These are phyloP conservation scores for Pleurotus djamor DNA, from an alignment of 768 basidiomycete species.

Conservation along the genomic window DNA sequence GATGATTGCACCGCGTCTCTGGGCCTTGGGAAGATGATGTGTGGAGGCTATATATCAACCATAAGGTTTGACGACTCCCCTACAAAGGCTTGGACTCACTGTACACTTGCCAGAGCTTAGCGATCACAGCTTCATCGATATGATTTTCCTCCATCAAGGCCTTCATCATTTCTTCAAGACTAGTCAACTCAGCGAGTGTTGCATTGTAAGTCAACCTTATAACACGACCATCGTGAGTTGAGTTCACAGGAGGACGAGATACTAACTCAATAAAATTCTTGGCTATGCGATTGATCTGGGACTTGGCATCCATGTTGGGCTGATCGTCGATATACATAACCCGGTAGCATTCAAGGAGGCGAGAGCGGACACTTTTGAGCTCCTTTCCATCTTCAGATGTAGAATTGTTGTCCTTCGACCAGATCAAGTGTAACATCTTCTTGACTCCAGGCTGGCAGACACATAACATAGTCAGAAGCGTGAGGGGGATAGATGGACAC, in stretches of 20 bases:
- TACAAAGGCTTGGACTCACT: constrained; percentile 47
- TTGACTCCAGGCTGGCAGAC: constrained; percentile 84
- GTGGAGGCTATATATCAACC: constrained; percentile 56
- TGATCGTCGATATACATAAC: constrained; percentile 86
- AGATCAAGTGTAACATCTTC: constrained; percentile 96
- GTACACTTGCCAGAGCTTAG: constrained; percentile 96
- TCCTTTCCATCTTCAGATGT: constrained; percentile 64
- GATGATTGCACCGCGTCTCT: constrained; percentile 93
- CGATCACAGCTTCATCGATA: constrained; percentile 81
- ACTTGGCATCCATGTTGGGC: constrained; percentile 71
- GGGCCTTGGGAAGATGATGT: constrained; percentile 71
- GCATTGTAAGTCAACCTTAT: constrained; percentile 85
- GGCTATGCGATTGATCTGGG: constrained; percentile 87
- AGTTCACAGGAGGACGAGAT: neutral
- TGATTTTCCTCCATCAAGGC: constrained; percentile 92
- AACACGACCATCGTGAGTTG: neutral
- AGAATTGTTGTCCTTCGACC: constrained; percentile 93
- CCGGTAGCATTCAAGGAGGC: constrained; percentile 87
- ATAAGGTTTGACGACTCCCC: neutral
- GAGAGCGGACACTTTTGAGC: constrained; percentile 83
- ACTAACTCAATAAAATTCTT: constrained; percentile 96
- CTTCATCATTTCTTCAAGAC: constrained; percentile 94
- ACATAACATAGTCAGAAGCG: too few species aligned
- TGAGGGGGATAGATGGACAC: too few species aligned
- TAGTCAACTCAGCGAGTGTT: constrained; percentile 92